Evolutionary conservation across 805 yeast species (phyloP).

Genomic region (Lipomyces kockii): DNA sequence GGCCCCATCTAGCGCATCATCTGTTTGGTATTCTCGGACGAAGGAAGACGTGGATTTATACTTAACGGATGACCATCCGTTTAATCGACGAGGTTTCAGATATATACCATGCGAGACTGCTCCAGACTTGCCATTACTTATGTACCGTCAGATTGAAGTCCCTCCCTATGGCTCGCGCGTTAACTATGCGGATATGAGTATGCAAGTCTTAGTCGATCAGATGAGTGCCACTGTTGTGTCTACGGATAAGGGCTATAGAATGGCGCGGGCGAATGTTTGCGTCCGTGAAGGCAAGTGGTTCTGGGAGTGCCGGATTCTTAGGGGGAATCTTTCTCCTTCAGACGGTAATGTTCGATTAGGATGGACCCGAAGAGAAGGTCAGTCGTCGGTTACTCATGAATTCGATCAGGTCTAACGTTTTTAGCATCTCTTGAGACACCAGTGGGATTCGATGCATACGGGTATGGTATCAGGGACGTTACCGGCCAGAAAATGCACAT

Average conservation of each 20-base stretch:
- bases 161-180: constrained; percentile 66
- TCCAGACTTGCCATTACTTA: constrained; percentile 57
- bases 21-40: neutral
- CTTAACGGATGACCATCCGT: constrained; percentile 75
- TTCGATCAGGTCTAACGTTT: neutral
- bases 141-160: constrained; percentile 74
- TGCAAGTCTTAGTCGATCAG: constrained; percentile 54
- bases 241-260: constrained; percentile 77
- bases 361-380: constrained; percentile 69
- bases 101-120: constrained; percentile 75
- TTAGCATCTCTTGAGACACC: constrained; percentile 87
- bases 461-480: constrained; percentile 85
- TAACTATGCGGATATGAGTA: constrained; percentile 71
- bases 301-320: constrained; percentile 71
- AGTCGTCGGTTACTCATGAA: neutral
- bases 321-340: constrained; percentile 36
- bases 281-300: constrained; percentile 79
- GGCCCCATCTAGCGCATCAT: neutral
- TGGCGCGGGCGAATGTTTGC: constrained; percentile 73
- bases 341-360: constrained; percentile 80
- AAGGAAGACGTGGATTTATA: constrained; percentile 44
- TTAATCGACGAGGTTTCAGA: constrained; percentile 77
- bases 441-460: constrained; percentile 92
- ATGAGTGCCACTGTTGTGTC: constrained; percentile 52
- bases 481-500: constrained; percentile 76